A percentile compares a stretch with the other conserved stretches of the same genome.
phyloP scores from a whole-genome alignment of 1,284 basidiomycete species.

The Mycosarcoma mackinlayi region DNA sequence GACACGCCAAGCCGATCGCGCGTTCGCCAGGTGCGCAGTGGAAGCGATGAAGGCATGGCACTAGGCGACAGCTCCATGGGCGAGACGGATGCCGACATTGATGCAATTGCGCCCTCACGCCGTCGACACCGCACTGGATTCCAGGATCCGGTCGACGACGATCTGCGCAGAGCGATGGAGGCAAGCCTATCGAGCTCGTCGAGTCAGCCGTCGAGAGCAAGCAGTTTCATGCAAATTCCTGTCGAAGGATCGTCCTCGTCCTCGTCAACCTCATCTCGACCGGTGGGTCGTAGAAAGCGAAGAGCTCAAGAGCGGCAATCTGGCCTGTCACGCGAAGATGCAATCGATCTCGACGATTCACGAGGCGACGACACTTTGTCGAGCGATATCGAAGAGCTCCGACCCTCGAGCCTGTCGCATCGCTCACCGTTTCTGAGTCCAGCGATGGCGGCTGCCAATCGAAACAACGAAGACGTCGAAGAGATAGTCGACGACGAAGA shows the following conservation, averaged over 20 bases:
- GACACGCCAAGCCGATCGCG: slow-evolving; percentile 39
- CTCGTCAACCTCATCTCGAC: slow-evolving; percentile 21
- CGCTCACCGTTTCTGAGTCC: slow-evolving; percentile 49
- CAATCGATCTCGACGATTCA: slow-evolving; percentile 44
- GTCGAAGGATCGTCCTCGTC: slow-evolving; percentile 10
- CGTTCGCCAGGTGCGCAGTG: slow-evolving; percentile 29
- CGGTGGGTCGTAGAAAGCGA: slow-evolving; percentile 29
- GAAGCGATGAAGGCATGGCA: slow-evolving; percentile 17
- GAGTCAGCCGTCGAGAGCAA: slow-evolving; percentile 10
- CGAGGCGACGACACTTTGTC: slow-evolving; percentile 19
- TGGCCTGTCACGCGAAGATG: slow-evolving; percentile 38
- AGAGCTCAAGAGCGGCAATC: slow-evolving; percentile 45
- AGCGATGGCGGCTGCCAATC: slow-evolving; percentile 42
- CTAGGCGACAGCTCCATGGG: slow-evolving; percentile 16
- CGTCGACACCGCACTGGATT: slow-evolving; percentile 26
- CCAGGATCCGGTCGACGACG: slow-evolving; percentile 38
- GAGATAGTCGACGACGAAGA: slow-evolving; percentile 47
- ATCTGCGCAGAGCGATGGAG: slow-evolving; percentile 48
- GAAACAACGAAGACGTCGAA: slow-evolving; percentile 44
- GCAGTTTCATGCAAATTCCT: slow-evolving; percentile 14
- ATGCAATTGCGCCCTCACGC: slow-evolving; percentile 56
- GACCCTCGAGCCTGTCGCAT: slow-evolving; percentile 20
- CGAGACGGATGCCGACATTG: slow-evolving; percentile 60
- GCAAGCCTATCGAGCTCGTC: slow-evolving; percentile 37
- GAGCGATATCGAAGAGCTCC: slow-evolving; percentile 33